Base-by-base conservation (phyloP, 2,329 filamentous ascomycete species). In the Cercospora zeina region DNA sequence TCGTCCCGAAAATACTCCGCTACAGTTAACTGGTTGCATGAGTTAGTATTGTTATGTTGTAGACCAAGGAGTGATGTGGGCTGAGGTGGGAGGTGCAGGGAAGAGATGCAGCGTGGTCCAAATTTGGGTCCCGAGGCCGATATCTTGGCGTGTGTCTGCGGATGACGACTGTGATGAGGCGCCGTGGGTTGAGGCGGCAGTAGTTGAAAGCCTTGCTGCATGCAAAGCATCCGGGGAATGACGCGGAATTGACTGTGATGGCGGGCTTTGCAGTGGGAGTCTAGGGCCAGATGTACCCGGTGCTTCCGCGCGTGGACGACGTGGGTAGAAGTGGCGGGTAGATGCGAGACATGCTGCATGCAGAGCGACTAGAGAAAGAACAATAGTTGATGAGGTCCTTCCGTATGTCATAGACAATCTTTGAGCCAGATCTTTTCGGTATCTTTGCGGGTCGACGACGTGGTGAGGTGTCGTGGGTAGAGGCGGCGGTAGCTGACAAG, bases 1-100 rank as follows among this genome's bases (percentile, higher is more conserved):
- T 86, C 81, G 72, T 88, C 85, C 74, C 86, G 82, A 84, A 71
- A 71, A 75, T 96, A 90, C 75, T 97, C 91, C 49, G 89, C 89
- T 7, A 93, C 79, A 1, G 88, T 90, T 53, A 78, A 10, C n/a
- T 37, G 21, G 3, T 14, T n/a, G 3, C 3, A 21, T 14, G 1
- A 24, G 36, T 42, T 42, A 60, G 37, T 63, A 37, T 58, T 19
- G 42, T 2, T 14, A 39, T 14, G 34, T 33, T 39, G 13, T 7
- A 55, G 13, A 3, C 14, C 16, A 19, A 9, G n/a, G n/a, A n/a
- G 4, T 39, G 36, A 39, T n/a, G 36, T 39, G 47, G 19, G 16
- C 19, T 39, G 16, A 42, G 30, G n/a, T 33, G 51, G 24, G 21
- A 37, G 24, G 16, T 13, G 42, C 11, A 33, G 47, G 42, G 19